Base-by-base conservation (phyloP, 148 eudicot species). In the Selenicereus undatus region DNA sequence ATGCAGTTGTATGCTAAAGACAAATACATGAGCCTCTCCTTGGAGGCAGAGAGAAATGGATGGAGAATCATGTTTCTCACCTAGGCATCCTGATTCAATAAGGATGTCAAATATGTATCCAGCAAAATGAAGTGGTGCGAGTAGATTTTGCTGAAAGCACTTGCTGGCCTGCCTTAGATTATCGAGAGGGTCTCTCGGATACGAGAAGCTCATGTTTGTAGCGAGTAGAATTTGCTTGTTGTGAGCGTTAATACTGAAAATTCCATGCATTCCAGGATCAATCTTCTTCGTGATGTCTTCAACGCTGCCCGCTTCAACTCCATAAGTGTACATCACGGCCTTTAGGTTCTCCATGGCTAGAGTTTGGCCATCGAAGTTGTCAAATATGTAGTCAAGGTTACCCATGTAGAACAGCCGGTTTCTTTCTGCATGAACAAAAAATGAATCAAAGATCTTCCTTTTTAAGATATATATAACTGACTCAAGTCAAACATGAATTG, bases 151-250 rank as follows among this genome's bases (percentile, higher is more conserved):
- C 17, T 69, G 74, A 21, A 30, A 68, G 29, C 74, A 78, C 27
- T 48, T 69, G 64, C 81, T 68, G 52, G 74, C 81, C 22, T 69
- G 81, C 74, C 81, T 78, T 5, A 78, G 11, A 11, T 4, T 69
- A 27, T 58, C 26, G 8, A 69, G 62, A 68, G 74, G 81, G 62
- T 69, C 48, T 27, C 35, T 78, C 26, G n/a, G n/a, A 3, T 29
- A 5, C 20, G 62, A 18, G 74, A 78, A 78, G 8, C 10, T 69
- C 29, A 50, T 78, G 4, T 36, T 68, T 48, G 74, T 20, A 10
- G 64, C 18, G 3, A 68, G 64, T 29, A 78, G 62, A 68, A 69
- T 22, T 69, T 18, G 43, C 74, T 50, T 78, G 43, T 78, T 78
- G 13, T 50, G 64, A 68, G 64, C 11, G 21, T 78, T 69, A 3